A percentile compares a stretch with the other conserved stretches of the same genome.
Evolutionary conservation across 2,329 filamentous ascomycete species (phyloP).

Genomic region (Neopestalotiopsis sp.): DNA sequence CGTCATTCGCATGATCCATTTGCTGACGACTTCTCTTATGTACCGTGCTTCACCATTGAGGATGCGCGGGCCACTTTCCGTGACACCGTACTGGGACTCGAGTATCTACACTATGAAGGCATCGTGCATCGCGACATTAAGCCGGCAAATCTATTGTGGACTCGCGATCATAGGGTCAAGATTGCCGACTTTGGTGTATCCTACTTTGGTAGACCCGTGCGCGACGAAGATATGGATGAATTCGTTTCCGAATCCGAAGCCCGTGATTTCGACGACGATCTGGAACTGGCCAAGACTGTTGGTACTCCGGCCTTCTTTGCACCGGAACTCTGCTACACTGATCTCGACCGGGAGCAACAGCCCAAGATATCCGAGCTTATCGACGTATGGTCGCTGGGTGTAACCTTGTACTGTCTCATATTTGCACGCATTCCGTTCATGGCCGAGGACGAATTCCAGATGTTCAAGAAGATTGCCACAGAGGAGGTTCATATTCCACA

Average conservation of each 20-base stretch:
- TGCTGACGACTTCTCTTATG: conserved; percentile 89
- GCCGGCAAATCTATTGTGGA: conserved; percentile 89
- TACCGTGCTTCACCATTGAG: conserved; percentile 88
- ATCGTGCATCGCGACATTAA: conserved; percentile 88
- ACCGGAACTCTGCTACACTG: conserved; percentile 92
- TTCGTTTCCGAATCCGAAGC: conserved; percentile 80
- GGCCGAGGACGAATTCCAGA: conserved; percentile 87
- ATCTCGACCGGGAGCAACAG: conserved; percentile 67
- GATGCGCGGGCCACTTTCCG: conserved; percentile 85
- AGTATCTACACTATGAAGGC: conserved; percentile 89
- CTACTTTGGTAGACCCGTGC: conserved; percentile 87
- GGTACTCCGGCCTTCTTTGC: conserved; percentile 98
- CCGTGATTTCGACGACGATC: conserved; percentile 86
- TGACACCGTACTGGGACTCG: conserved; percentile 89
- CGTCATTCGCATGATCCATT: conserved; percentile 66
- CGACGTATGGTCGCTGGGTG: conserved; percentile 95
- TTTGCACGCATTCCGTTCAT: conserved; percentile 94
- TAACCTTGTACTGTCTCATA: conserved; percentile 94
- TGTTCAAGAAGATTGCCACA: conserved; percentile 90
- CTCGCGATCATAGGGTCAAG: conserved; percentile 84
- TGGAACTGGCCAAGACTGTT: conserved; percentile 97
- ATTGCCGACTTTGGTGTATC: conserved; percentile 99
- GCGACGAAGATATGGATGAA: conserved; percentile 81
- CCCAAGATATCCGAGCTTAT: conserved; percentile 90
- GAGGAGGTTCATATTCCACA: conserved; percentile 90